Base-by-base conservation (phyloP, 1,139 yeast genomes). In the Saccharomyces hybrid region DNA sequence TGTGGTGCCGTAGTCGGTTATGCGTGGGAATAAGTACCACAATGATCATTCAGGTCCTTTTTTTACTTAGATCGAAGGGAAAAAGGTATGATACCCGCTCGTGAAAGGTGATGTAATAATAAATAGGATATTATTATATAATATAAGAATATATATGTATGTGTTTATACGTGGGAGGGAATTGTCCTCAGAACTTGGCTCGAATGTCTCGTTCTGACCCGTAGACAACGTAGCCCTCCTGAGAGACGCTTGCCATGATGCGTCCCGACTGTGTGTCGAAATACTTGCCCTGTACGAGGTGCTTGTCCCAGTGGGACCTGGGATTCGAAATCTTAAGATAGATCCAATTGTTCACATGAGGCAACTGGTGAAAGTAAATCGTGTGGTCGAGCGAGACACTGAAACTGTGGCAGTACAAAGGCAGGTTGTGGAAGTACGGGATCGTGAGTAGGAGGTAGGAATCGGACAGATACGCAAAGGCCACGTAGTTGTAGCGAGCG, bases 301-400 rank as follows among this genome's bases (percentile, higher is more conserved):
- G 82, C 58, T 87, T 75, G 53, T 79, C 79, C 57, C 77, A 76
- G 16, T 77, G 76, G 4, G 83, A 73, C 57, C 83, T 74, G n/a
- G 81, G 70, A 34, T 81, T 77, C 54, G 73, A 73, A 48, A 81
- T 73, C 51, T 79, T 75, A 55, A 79, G 77, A 14, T 77, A 73
- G 66, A 81, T 69, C 83, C 85, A 84, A 32, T 80, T 73, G 50
- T 79, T 76, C 2, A 77, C 74, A 56, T 77, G 77, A 5, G 70
- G 70, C 56, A 81, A 74, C 56, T 78, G 82, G 47, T 85, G 90
- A 71, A 86, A 84, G 66, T 84, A 84, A 23, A 87, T 77, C 0
- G 82, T 71, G 64, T 85, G 90, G 62, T 85, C 91, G 60, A 86
- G 70, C 14, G 87, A 81, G 8, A 83, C 85, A 47, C 84, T 79